phyloP scores from a whole-genome alignment of 495 filamentous ascomycete species.

The Penicillium salamii region DNA sequence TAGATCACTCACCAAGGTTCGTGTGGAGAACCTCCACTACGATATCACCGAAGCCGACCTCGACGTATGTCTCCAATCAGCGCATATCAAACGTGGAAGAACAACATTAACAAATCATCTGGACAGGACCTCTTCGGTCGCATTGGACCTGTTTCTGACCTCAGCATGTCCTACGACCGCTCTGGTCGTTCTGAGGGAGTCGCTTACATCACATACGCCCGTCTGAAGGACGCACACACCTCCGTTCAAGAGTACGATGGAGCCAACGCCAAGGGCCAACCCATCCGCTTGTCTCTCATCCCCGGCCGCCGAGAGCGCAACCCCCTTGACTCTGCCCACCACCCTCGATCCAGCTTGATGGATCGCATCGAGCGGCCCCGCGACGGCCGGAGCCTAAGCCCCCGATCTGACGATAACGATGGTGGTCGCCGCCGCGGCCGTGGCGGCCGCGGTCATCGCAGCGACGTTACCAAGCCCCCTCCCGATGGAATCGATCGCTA shows the following conservation, averaged over 20 bases:
- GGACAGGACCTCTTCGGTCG: constrained; percentile 72
- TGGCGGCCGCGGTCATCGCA: constrained; percentile 45
- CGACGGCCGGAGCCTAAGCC: constrained; percentile 41
- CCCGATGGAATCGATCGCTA: constrained; percentile 82
- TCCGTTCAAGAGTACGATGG: constrained; percentile 84
- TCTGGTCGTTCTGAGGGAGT: constrained; percentile 85
- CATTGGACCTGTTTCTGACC: constrained; percentile 68
- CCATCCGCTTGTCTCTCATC: constrained; percentile 74
- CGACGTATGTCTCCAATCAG: constrained; percentile 52
- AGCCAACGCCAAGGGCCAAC: constrained; percentile 90
- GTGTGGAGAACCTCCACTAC: constrained; percentile 91
- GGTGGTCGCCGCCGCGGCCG: constrained; percentile 41
- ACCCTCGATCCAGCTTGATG: constrained; percentile 67
- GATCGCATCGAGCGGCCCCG: constrained; percentile 63
- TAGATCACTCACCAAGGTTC: constrained; percentile 63
- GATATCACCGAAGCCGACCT: constrained; percentile 86
- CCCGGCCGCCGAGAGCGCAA: constrained; percentile 54
- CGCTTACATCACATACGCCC: constrained; percentile 79
- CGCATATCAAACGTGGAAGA: background rate
- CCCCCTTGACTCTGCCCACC: constrained; percentile 55
- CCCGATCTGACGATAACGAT: constrained; percentile 31
- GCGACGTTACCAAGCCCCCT: constrained; percentile 65
- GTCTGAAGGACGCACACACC: constrained; percentile 61
- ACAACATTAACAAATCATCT: background rate
- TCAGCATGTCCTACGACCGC: constrained; percentile 81